A percentile compares a stretch with the other conserved stretches of the same genome.
phyloP scores from a whole-genome alignment of 2,329 filamentous ascomycete genomes.

The Xylaria sp. region DNA sequence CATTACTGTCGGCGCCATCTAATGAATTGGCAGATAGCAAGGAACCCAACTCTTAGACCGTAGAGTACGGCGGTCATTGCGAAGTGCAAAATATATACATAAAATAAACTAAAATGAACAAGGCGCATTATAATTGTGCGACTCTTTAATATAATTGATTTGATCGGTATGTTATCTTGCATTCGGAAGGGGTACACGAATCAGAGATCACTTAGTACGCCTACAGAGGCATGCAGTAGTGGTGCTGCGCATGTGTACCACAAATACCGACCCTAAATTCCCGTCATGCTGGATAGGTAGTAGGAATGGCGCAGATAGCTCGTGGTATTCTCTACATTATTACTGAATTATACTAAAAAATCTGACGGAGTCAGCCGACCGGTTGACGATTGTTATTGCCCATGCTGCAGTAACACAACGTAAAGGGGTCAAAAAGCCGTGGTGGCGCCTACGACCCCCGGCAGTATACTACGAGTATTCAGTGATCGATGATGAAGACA shows the following conservation, averaged over 20 bases:
- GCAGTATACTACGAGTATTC: conserved; percentile 1
- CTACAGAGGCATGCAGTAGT: conserved; percentile 22
- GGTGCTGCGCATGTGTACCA: conserved; percentile 18
- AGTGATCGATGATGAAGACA: not conserved
- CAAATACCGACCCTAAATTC: conserved; percentile 31
- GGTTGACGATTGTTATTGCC: conserved; percentile 18
- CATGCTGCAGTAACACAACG: conserved; percentile 23
- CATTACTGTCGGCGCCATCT: not conserved
- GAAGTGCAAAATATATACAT: not conserved
- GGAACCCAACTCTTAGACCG: conserved; percentile 15
- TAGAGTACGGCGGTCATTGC: not conserved
- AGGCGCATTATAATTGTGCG: conserved; percentile 4
- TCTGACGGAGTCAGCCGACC: conserved; percentile 23
- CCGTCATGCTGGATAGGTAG: conserved; percentile 30
- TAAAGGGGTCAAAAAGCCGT: conserved; percentile 12
- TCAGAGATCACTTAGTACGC: conserved; percentile 20
- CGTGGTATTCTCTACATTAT: conserved; percentile 20
- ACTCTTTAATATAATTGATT: conserved; percentile 27
- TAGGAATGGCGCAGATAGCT: conserved; percentile 29
- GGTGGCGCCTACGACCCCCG: conserved; percentile 7
- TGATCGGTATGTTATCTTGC: conserved; percentile 17
- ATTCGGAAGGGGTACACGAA: conserved; percentile 14
- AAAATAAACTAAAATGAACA: not conserved
- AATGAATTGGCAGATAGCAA: conserved; percentile 13
- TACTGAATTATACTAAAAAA: not conserved